phyloP scores from a whole-genome alignment of 768 basidiomycete genomes.

The Pleurotus giganteus region DNA sequence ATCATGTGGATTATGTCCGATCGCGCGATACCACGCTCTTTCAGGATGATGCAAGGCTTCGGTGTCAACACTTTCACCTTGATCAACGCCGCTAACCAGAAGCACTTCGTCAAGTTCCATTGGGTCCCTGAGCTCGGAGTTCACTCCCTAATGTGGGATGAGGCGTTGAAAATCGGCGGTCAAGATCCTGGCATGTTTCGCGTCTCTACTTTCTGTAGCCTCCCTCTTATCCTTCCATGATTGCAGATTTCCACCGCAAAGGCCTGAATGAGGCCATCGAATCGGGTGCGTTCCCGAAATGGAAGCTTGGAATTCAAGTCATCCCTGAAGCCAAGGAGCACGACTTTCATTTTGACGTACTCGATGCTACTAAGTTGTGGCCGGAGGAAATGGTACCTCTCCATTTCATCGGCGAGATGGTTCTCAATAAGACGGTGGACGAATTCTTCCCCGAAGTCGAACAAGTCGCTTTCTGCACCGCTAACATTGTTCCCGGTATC shows the following conservation, averaged over 20 bases:
- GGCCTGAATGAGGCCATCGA: slow-evolving; percentile 84
- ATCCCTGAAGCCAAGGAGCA: slow-evolving; percentile 73
- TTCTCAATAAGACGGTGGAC: slow-evolving; percentile 58
- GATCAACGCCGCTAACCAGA: slow-evolving; percentile 61
- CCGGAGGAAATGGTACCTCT: slow-evolving; percentile 81
- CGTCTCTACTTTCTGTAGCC: neutral
- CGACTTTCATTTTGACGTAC: slow-evolving; percentile 83
- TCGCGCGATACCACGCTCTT: slow-evolving; percentile 79
- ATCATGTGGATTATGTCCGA: slow-evolving; percentile 87
- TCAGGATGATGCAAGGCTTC: slow-evolving; percentile 87
- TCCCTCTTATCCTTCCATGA: neutral
- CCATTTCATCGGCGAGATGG: slow-evolving; percentile 73
- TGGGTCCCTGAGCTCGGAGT: slow-evolving; percentile 80
- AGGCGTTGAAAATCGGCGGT: slow-evolving; percentile 77
- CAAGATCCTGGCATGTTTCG: slow-evolving; percentile 71
- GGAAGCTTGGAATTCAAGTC: slow-evolving; percentile 75
- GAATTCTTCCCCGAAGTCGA: slow-evolving; percentile 88
- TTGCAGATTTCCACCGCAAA: slow-evolving; percentile 77
- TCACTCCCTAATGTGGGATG: slow-evolving; percentile 86
- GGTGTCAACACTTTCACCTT: slow-evolving; percentile 86
- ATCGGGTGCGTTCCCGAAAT: slow-evolving; percentile 67
- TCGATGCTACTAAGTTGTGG: slow-evolving; percentile 87
- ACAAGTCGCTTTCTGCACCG: slow-evolving; percentile 87
- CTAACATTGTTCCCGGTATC: slow-evolving; percentile 64
- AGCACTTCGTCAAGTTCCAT: slow-evolving; percentile 88